Conservation (phyloP, 148 eudicot genomes). For the Polygonum maritimum region DNA sequence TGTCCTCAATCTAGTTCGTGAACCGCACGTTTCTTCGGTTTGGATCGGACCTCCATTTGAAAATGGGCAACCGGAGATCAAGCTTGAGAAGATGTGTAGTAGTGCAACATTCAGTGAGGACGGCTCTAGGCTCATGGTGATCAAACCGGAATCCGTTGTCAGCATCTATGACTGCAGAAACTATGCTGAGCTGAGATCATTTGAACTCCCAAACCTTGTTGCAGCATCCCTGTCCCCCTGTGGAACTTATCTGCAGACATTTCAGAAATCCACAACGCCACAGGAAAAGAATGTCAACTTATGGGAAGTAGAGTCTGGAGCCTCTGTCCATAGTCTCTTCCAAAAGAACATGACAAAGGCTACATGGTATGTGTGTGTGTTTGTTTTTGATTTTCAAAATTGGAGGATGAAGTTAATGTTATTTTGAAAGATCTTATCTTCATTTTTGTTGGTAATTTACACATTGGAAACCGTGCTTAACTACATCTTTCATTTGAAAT, state of each 20-base stretch:
- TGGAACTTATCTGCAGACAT: conserved; percentile 86
- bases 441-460: neutral
- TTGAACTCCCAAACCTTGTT: conserved; percentile 46
- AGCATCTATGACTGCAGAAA: conserved; percentile 57
- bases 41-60: conserved; percentile 82
- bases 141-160: conserved; percentile 44
- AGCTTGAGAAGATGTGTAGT: conserved; percentile 54
- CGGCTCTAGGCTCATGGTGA: conserved; percentile 71
- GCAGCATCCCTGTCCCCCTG: conserved; percentile 65
- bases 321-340: conserved; percentile 39
- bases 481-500: neutral
- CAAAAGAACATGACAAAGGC: conserved; percentile 81
- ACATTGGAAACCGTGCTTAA: neutral
- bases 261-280: conserved; percentile 60
- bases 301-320: conserved; percentile 65
- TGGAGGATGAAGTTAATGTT: neutral
- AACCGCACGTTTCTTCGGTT: conserved; percentile 55
- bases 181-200: conserved; percentile 48
- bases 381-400: neutral
- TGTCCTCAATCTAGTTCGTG: conserved; percentile 39
- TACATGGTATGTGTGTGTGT: conserved; percentile 45
- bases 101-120: conserved; percentile 72
- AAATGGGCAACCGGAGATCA: conserved; percentile 52
- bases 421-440: neutral
- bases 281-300: conserved; percentile 78